Conservation (phyloP, 108 stramenopile genomes). For the Nannochloropsis granulata region DNA sequence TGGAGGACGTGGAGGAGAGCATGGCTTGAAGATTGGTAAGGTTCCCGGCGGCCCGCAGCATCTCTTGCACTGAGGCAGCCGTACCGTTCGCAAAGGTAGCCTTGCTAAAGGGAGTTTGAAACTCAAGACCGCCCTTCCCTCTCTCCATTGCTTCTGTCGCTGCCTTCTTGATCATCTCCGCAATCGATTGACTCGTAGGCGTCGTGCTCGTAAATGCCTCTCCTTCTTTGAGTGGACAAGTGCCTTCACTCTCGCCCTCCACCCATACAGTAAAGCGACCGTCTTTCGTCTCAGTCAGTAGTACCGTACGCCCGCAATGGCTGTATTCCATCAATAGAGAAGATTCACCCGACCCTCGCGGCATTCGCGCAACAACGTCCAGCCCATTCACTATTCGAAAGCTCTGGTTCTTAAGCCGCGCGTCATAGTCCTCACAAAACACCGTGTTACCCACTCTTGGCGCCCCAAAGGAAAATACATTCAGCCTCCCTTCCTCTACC, state of each 20-base stretch:
- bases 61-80: neutral
- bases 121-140: neutral
- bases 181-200: neutral
- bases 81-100: neutral
- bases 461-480: neutral
- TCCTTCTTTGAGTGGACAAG: neutral
- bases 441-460: neutral
- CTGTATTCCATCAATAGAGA: neutral
- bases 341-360: neutral
- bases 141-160: neutral
- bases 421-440: neutral
- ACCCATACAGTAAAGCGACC: neutral
- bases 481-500: neutral
- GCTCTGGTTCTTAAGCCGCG: neutral
- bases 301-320: neutral
- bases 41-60: neutral
- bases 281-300: neutral
- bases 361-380: neutral
- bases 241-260: neutral
- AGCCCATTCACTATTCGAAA: neutral
- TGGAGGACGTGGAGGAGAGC: neutral
- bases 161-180: neutral
- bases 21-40: neutral
- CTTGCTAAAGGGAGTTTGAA: neutral
- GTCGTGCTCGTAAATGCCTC: neutral